Evolutionary conservation across 352 stramenopile genomes (phyloP), one percentile per base, ranked within the genome.

Genomic region (Elongisporangium senticosum): DNA sequence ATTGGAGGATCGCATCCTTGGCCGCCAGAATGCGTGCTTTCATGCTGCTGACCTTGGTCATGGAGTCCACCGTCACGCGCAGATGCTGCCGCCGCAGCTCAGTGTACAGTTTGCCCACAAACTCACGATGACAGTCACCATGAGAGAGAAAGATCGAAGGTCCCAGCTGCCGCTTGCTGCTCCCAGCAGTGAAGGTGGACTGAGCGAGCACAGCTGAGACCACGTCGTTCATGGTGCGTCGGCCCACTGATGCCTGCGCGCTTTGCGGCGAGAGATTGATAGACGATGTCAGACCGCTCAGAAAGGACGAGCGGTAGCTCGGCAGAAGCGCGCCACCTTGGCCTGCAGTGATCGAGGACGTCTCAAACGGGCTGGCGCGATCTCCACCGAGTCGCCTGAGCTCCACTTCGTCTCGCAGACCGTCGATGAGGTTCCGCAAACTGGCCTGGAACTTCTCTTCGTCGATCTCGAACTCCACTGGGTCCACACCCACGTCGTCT

Each of bases 91-190:
- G 65, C 13, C 66, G 69, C 39, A 92, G 64, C 49, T 89, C 74
- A 2, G 56, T 74, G 51, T 74, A 83, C 23, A 92, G 63, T 21
- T 65, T 67, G 14, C 67, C 72, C 8, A 91, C 81, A 52, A 94
- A 92, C 56, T 85, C 71, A 2, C 64, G 68, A 61, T 92, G 84
- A 49, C 74, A 87, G 55, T 92, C 82, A 5, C 84, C 84, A 33
- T 94, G 84, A 14, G 77, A 87, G 10, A 94, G 65, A 57, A 93
- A 90, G 17, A 93, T 77, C 10, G 75, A 90, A 21, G 81, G 72
- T 15, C 63, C 54, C 21, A 65, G 61, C 47, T 61, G 59, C 37
- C 53, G 59, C 21, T 62, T 56, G 19, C 60, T 55, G 58, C 53
- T 64, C n/a, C 63, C 63, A 20, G 33, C 4, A 15, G 8, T 59